Conservation (phyloP, 768 basidiomycete genomes). For the Suillus hirtellus region DNA sequence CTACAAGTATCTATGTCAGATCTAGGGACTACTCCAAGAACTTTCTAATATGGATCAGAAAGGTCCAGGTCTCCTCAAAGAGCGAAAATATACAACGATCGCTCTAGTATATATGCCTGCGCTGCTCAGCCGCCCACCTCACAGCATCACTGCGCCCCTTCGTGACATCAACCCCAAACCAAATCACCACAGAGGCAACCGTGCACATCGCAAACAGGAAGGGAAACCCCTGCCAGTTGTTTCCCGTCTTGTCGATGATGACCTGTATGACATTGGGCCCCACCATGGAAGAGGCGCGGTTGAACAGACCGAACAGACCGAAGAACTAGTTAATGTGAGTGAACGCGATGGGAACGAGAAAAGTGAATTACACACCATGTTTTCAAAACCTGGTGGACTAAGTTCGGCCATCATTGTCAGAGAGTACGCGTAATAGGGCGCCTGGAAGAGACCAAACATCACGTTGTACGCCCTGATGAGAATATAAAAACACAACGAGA, state of each 20-base stretch:
- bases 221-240: constrained; percentile 84
- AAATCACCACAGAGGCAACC: constrained; percentile 69
- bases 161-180: constrained; percentile 68
- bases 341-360: background rate
- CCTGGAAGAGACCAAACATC: constrained; percentile 79
- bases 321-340: constrained; percentile 58
- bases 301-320: constrained; percentile 81
- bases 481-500: constrained; percentile 8
- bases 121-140: constrained; percentile 47
- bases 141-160: constrained; percentile 65
- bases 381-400: constrained; percentile 84
- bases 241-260: constrained; percentile 69
- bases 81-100: background rate
- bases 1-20: background rate
- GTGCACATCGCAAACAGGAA: constrained; percentile 77
- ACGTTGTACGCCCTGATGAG: constrained; percentile 70
- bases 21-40: background rate
- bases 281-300: constrained; percentile 63
- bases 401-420: constrained; percentile 91
- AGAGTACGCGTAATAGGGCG: constrained; percentile 84
- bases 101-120: constrained; percentile 2
- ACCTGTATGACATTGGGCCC: constrained; percentile 86
- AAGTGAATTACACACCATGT: constrained; percentile 49
- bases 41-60: background rate
- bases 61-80: background rate